phyloP scores from a whole-genome alignment of 495 filamentous ascomycete species.

The Neurospora hispaniola region DNA sequence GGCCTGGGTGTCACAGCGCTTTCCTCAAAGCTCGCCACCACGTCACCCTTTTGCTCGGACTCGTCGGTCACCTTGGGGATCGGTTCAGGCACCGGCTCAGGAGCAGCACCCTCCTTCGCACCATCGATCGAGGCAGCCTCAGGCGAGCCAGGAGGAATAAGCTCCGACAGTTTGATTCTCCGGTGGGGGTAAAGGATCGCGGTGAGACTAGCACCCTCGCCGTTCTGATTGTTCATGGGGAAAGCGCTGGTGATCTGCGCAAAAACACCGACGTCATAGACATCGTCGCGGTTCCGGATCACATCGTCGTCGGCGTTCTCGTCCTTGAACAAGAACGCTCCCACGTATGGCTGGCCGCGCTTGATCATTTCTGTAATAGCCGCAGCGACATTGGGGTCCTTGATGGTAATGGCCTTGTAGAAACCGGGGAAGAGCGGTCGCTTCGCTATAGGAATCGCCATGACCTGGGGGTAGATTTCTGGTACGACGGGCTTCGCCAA shows the following conservation, averaged over 20 bases:
- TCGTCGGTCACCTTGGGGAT: constrained; percentile 35
- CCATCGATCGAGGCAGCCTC: constrained; percentile 14
- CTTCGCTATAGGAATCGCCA: constrained; percentile 97
- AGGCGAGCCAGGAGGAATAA: constrained; percentile 52
- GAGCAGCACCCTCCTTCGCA: constrained; percentile 27
- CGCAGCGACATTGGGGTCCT: constrained; percentile 73
- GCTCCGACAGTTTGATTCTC: constrained; percentile 74
- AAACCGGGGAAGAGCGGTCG: constrained; percentile 94
- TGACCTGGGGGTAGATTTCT: constrained; percentile 94
- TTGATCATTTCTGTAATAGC: constrained; percentile 96
- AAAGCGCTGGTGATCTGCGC: constrained; percentile 95
- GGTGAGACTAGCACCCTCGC: constrained; percentile 68
- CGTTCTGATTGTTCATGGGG: constrained; percentile 49
- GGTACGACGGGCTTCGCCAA: constrained; percentile 81
- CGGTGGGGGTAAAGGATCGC: constrained; percentile 94
- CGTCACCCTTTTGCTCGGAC: constrained; percentile 62
- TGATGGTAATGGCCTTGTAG: constrained; percentile 96
- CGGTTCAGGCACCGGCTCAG: constrained; percentile 46
- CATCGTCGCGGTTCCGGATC: constrained; percentile 77
- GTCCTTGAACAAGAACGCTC: constrained; percentile 94
- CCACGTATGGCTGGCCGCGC: constrained; percentile 95
- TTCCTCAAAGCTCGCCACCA: constrained; percentile 97
- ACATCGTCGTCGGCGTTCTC: constrained; percentile 85
- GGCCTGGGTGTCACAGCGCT: constrained; percentile 40
- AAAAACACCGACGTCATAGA: constrained; percentile 92